Base-by-base conservation (phyloP, 257 asterid species). In the Linderniella brevidens region DNA sequence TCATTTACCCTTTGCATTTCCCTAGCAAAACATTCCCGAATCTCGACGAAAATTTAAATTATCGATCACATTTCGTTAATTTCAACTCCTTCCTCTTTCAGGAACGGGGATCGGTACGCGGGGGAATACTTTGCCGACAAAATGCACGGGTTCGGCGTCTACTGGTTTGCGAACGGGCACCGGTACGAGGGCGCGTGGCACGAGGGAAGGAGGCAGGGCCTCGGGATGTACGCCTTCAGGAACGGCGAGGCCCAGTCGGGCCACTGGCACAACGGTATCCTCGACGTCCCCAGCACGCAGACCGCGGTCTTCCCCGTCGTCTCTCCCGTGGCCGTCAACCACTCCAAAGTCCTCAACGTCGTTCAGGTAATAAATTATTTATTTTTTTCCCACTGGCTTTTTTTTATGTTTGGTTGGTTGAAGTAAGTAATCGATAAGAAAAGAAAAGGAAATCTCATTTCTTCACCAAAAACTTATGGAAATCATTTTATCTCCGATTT, bases 161-260 rank as follows among this genome's bases (percentile, higher is more conserved):
- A 85, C 58, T 60, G 35, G 35, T 85, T 85, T 48, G 95, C 93
- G 11, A 80, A 80, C 48, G 92, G 87, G 16, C 95, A 85, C 52
- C 69, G 72, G 0, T 85, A 85, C 19, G 95, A 85, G 65, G 95
- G 95, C 64, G 84, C 93, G 48, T 84, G 95, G 95, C 95, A 80
- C 37, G 95, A 84, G 61, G 93, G 93, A 54, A 71, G 66, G 64
- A 76, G 95, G 47, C 95, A 84, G 60, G 95, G 93, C 5, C 79
- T 77, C 8, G 95, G 95, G 14, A 78, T 78, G 82, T 85, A 85
- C 64, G 75, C 87, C 57, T 85, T 80, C 53, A 76, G 92, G 59
- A 80, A 68, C 32, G 90, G 86, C 4, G 93, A 85, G 69, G 73
- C 92, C 19, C 92, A 85, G 53, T 64, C 95, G 0, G 95, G 95